Percentiles rank a stretch among this genome's conserved stretches.
Conservation (phyloP, 1,284 basidiomycete species). For the Heterobasidion occidentale region DNA sequence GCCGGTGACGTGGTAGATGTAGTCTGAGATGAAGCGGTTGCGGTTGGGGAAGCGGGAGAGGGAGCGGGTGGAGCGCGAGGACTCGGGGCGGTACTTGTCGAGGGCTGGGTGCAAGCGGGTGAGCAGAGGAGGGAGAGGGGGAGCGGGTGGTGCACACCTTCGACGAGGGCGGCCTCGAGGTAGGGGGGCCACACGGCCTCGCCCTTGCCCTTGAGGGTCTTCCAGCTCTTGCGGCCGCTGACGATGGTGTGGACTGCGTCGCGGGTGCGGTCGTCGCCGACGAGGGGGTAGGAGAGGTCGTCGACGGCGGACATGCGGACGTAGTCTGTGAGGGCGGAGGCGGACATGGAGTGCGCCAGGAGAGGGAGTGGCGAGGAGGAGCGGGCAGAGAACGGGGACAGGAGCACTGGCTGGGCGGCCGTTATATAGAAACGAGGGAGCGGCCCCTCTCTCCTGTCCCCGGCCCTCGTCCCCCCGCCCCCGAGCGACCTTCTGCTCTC, state of each 20-base stretch:
- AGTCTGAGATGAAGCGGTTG: slow-evolving; percentile 67
- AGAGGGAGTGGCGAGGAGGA: background rate
- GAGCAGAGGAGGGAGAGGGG: background rate
- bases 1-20: slow-evolving; percentile 56
- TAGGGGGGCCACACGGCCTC: slow-evolving; percentile 72
- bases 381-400: background rate
- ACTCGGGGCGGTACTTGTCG: slow-evolving; percentile 59
- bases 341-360: background rate
- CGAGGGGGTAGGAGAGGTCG: slow-evolving; percentile 13
- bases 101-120: slow-evolving; percentile 32
- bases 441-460: background rate
- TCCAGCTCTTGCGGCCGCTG: slow-evolving; percentile 65
- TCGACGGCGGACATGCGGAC: slow-evolving; percentile 14
- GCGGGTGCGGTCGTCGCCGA: slow-evolving; percentile 15
- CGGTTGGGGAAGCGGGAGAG: slow-evolving; percentile 67
- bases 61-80: slow-evolving; percentile 59
- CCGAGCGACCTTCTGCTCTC: too few relatives aligned
- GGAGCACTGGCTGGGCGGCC: background rate
- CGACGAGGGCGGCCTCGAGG: slow-evolving; percentile 66
- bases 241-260: slow-evolving; percentile 60
- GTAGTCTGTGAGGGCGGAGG: slow-evolving; percentile 10
- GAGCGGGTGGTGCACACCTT: slow-evolving; percentile 35
- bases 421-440: background rate
- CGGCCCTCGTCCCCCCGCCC: too few relatives aligned
- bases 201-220: slow-evolving; percentile 55